Base-by-base conservation (phyloP, 2,329 filamentous ascomycete genomes). In the Xylaria multiplex region DNA sequence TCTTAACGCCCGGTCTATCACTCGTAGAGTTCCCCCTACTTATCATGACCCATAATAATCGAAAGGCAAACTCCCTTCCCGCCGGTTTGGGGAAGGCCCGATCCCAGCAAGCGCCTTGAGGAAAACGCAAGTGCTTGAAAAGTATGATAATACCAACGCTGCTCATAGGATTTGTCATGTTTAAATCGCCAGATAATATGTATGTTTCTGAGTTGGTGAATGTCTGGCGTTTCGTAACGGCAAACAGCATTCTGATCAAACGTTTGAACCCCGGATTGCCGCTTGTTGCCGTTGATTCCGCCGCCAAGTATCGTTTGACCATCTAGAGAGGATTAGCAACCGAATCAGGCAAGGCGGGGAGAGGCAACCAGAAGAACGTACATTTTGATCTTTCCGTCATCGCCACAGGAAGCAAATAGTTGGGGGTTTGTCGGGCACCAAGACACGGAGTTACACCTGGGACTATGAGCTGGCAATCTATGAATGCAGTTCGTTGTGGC, bases 391-490 rank as follows among this genome's bases (percentile, higher is more conserved):
- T 86, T 89, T 60, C 86, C 85, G 75, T 98, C 96, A 77, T 99
- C 96, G 19, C 95, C 94, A 65, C 92, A 95, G 13, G 93, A 95
- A 16, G 93, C 96, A 79, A 97, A 93, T 82, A 97, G 90, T 67
- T 87, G 88, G 0, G 93, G 89, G 75, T 97, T 88, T 11, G 82
- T 85, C 1, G 96, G 94, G 74, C 95, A 96, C 95, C 96, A 99
- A 24, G 91, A 86, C 43, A 96, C 91, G 7, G 93, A 88, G 76
- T 97, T 98, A 70, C 96, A 95, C 40, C 93, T 90, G 13, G 86
- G 85, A 6, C 83, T 81, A 73, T 98, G 95, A 0, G 90, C 94
- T 37, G 88, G 85, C 2, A 98, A 82, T 54, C 87, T 90, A 74
- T 93, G 92, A 6, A 99, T 88, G 0, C 91, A 84, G 6, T 86